A percentile compares a stretch with the other conserved stretches of the same genome.
phyloP scores from a whole-genome alignment of 352 stramenopile genomes.

The Phytophthora rubi region DNA sequence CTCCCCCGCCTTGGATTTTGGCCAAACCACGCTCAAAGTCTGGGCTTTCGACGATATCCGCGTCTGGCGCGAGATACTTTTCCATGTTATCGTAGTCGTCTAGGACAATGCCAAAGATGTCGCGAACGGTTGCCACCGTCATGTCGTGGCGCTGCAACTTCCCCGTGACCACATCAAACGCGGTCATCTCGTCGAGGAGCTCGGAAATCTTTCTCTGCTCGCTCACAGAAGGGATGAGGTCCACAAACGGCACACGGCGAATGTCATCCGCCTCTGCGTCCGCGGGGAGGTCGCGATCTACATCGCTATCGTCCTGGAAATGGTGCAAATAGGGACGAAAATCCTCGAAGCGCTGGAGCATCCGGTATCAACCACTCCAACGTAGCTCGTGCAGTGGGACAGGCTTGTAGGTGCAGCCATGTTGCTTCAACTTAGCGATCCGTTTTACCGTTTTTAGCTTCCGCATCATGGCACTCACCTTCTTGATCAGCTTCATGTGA shows the following conservation, averaged over 20 bases:
- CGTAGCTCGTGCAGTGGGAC: too few species aligned
- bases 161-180: conserved; percentile 13
- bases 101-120: conserved; percentile 13
- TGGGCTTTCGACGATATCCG: conserved; percentile 2
- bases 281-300: too few species aligned
- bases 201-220: conserved; percentile 8
- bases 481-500: too few species aligned
- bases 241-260: background rate
- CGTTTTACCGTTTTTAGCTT: too few species aligned
- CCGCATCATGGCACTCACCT: too few species aligned
- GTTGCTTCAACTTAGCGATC: too few species aligned
- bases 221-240: conserved; percentile 5
- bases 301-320: too few species aligned
- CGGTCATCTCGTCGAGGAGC: conserved; percentile 12
- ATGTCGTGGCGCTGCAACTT: conserved; percentile 10
- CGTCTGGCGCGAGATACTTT: conserved; percentile 2
- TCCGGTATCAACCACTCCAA: too few species aligned
- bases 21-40: conserved; percentile 5
- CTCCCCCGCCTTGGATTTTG: background rate
- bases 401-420: too few species aligned
- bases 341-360: too few species aligned
- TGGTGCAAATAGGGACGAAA: too few species aligned
- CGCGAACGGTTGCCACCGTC: conserved; percentile 9
- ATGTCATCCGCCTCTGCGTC: too few species aligned
- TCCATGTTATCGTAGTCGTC: conserved; percentile 9